Evolutionary conservation across 345 rosid genomes (phyloP), one percentile per base, ranked within the genome.

Genomic region (Euclidium syriacum): DNA sequence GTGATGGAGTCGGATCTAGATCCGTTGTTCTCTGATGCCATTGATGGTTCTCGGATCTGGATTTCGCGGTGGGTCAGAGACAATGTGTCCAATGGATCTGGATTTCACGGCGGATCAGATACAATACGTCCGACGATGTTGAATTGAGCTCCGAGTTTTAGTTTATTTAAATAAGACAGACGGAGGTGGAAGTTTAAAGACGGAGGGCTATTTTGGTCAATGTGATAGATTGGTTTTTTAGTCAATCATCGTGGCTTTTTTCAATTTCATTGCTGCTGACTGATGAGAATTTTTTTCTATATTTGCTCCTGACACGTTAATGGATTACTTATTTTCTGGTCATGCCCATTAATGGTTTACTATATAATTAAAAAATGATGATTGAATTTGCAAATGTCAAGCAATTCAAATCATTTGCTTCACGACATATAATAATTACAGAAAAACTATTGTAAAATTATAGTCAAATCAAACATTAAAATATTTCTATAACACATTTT

Each of bases 1-100:
- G 50, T 55, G 41, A 3, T 4, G 38, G 65, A 3, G 1, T 52
- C 71, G 67, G 76, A 53, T 58, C 71, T 62, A 52, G 79, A 40
- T 6, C 73, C 57, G 14, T 73, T 71, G 51, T 29, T 59, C 3
- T 76, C 71, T 38, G 79, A 62, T 41, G 83, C 81, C 85, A 81
- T 80, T 56, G 54, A 23, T 52, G 19, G 47, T 30, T 23, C 29
- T 48, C 10, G 55, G 71, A 67, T 73, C 77, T 58, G 53, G 49
- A 36, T 65, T 29, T 35, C 29, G 11, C 29, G 25, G 44, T 22
- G 39, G 56, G 16, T 33, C 52, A 32, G 75, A 53, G 62, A 33
- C 15, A n/a, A n/a, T n/a, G n/a, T n/a, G n/a, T n/a, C n/a, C n/a
- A n/a, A n/a, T n/a, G 55, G 71, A 67, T 73, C 77, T 58, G 53